Base-by-base conservation (phyloP, 2,329 filamentous ascomycete species). In the Trichoderma guizhouense region DNA sequence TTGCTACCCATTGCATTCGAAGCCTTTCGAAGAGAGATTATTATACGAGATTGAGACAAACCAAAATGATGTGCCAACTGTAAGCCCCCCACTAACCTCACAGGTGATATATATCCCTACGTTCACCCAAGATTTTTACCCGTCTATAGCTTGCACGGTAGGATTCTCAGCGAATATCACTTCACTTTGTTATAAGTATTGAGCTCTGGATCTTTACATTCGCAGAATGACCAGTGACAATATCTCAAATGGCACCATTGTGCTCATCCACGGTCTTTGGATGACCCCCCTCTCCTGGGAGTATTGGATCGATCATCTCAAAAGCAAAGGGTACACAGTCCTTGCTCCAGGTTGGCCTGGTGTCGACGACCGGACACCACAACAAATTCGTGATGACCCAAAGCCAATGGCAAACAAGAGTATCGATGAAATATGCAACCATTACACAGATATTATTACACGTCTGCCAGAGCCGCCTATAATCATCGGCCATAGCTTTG, bases 321-420 rank as follows among this genome's bases (percentile, higher is more conserved):
- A 14, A 24, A 24, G 47, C 47, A 53, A 53, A 53, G 47, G 47
- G 3, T 53, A 53, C 47, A 24, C 47, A 53, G 8, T 53, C 24
- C 47, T 53, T 53, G 21, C 47, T 5, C 47, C 47, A 53, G 47
- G 47, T 7, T 53, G 47, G 47, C 47, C 47, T 3, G 61, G 61
- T 24, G 61, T 64, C n/a, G 39, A 51, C 15, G 39, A 51, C 26
- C 36, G 39, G 14, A 64, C 61, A 15, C 39, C 61, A 47, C 61
- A 64, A n/a, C 26, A 64, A 11, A 32, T 64, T 11, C 61, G 39
- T 18, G 39, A 64, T 14, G 61, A 64, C n/a, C 61, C 61, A 32
- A 64, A 51, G 61, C 39, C 39, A 12, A 64, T 64, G 61, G 61
- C 39, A 32, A 64, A 64, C 24, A 64, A 64, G 28, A 64, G 61